Percentiles rank a stretch among this genome's conserved stretches.
These are phyloP conservation scores for Leccinum solheimii DNA, from an alignment of 1,284 basidiomycete species.

Conservation along the genomic window DNA sequence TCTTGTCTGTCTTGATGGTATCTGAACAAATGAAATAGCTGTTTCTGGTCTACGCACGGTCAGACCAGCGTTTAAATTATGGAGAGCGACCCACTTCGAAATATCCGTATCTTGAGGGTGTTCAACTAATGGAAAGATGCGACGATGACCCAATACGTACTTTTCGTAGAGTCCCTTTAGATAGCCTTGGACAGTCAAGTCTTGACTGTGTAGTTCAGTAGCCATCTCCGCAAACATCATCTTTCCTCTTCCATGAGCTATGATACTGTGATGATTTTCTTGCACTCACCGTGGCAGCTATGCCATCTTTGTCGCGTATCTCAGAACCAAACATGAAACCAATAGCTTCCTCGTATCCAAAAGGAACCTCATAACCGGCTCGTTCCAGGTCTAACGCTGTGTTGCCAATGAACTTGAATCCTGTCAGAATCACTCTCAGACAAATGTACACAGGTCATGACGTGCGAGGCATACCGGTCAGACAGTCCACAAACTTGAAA, in stretches of 20 bases:
- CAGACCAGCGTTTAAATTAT: conserved; percentile 1
- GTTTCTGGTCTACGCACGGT: conserved; percentile 63
- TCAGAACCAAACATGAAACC: conserved; percentile 80
- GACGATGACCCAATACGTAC: conserved; percentile 38
- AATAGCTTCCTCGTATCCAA: conserved; percentile 88
- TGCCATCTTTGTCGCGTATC: conserved; percentile 83
- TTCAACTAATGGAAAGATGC: conserved; percentile 3
- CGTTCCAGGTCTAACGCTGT: conserved; percentile 63
- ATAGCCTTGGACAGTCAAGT: conserved; percentile 55
- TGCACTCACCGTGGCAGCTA: conserved; percentile 64
- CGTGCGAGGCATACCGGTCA: conserved; percentile 59
- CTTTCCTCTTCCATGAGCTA: conserved; percentile 34
- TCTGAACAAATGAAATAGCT: conserved; percentile 79
- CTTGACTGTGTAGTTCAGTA: conserved; percentile 47
- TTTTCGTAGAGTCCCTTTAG: conserved; percentile 64
- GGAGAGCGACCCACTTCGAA: conserved; percentile 15
- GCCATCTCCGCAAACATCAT: conserved; percentile 69
- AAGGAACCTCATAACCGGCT: conserved; percentile 71
- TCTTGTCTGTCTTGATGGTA: conserved; percentile 58
- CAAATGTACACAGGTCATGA: neutral
- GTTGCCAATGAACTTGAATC: conserved; percentile 86
- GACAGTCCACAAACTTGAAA: conserved; percentile 78
- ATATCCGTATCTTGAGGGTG: conserved; percentile 51
- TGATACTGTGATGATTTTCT: neutral
- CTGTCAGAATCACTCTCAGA: conserved; percentile 36